A percentile compares a stretch with the other conserved stretches of the same genome.
These are phyloP conservation scores for Apiotrichum domesticum DNA, from an alignment of 1,284 basidiomycete species.

Conservation along the genomic window DNA sequence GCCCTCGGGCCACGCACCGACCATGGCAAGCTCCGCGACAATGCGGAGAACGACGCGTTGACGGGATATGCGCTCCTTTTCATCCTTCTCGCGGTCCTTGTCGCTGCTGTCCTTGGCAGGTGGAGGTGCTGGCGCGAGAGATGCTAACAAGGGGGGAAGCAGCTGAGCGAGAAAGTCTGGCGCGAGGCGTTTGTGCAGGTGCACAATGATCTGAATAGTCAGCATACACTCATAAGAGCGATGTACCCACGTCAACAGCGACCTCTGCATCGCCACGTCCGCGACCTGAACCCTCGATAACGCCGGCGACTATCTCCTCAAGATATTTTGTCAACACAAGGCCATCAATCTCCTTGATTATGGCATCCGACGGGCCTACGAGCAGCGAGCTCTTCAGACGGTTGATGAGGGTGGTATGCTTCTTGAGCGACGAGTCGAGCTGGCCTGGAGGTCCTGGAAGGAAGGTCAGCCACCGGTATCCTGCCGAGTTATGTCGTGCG, in stretches of 20 bases:
- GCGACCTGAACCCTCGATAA: conserved; percentile 73
- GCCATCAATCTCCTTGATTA: conserved; percentile 83
- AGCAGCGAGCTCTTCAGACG: conserved; percentile 56
- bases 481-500: neutral
- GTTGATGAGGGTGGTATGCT: conserved; percentile 88
- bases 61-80: conserved; percentile 66
- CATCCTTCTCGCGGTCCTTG: conserved; percentile 86
- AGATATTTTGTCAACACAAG: conserved; percentile 92
- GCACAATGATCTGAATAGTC: conserved; percentile 66
- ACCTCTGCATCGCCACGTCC: conserved; percentile 84
- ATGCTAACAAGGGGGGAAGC: conserved; percentile 58
- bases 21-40: conserved; percentile 80
- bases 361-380: conserved; percentile 56
- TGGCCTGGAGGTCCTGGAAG: conserved; percentile 40
- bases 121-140: conserved; percentile 55
- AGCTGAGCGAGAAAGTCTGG: conserved; percentile 72
- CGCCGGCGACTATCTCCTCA: conserved; percentile 84
- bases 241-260: conserved; percentile 70
- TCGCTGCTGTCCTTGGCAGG: conserved; percentile 37
- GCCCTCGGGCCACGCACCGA: conserved; percentile 58
- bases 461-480: neutral
- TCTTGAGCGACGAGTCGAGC: conserved; percentile 85
- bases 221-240: neutral
- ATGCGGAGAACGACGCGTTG: conserved; percentile 82
- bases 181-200: conserved; percentile 77